These are phyloP conservation scores for Pseudogymnoascus sp. DNA, from an alignment of 2,329 filamentous ascomycete species.

Conservation along the genomic window DNA sequence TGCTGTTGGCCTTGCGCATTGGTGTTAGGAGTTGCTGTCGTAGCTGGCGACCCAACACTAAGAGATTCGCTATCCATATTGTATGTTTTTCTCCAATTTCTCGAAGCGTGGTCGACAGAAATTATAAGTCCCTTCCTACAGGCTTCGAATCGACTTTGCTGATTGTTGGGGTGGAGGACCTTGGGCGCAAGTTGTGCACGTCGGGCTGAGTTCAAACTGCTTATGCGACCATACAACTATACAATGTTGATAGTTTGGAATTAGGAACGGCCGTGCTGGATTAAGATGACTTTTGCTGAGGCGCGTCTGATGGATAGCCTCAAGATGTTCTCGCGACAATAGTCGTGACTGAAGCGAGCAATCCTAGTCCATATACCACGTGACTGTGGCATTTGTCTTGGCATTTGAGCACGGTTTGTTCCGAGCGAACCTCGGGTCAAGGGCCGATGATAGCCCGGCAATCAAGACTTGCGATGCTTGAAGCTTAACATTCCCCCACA, in stretches of 20 bases:
- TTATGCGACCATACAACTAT: conserved; percentile 11
- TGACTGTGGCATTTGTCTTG: background rate
- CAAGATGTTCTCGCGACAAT: conserved; percentile 9
- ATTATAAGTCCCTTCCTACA: conserved; percentile 14
- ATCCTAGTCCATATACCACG: background rate
- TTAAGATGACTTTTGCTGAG: background rate
- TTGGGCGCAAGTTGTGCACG: conserved; percentile 12
- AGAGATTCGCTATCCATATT: conserved; percentile 54
- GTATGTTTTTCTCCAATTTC: conserved; percentile 15
- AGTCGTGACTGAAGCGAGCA: conserved; percentile 10
- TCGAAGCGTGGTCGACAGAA: conserved; percentile 29
- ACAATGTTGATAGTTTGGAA: conserved; percentile 1
- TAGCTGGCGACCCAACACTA: conserved; percentile 52
- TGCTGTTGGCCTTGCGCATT: conserved; percentile 52
- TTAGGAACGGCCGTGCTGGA: conserved; percentile 5
- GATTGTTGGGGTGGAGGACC: background rate
- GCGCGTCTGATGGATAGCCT: conserved; percentile 11
- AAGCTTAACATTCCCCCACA: conserved; percentile 9
- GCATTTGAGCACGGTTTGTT: conserved; percentile 5
- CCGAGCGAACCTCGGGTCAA: conserved; percentile 11
- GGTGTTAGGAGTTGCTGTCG: conserved; percentile 49
- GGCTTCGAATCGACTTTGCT: conserved; percentile 4
- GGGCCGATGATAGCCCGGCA: conserved; percentile 12
- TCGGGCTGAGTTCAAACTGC: conserved; percentile 4
- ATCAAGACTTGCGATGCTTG: conserved; percentile 9